Base-by-base conservation (phyloP, 176 grass and related monocot species). In the Ensete ventricosum region DNA sequence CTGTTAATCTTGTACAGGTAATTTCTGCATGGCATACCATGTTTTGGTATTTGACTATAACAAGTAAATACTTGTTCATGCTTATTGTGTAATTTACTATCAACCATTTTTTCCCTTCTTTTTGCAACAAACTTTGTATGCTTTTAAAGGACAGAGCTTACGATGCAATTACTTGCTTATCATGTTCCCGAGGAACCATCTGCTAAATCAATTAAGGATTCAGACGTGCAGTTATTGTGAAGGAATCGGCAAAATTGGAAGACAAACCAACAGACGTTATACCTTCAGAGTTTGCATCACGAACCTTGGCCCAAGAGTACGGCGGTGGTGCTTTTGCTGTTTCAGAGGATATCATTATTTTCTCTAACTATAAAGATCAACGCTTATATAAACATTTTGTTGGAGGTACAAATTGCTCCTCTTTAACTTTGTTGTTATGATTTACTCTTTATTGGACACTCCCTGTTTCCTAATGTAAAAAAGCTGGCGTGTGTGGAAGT, bases 341-440 rank as follows among this genome's bases (percentile, higher is more conserved):
- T 75, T 76, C 81, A 23, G 88, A 92, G 49, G 84, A 76, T 77
- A 77, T 84, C 17, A 69, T 93, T 82, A 67, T 97, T 80, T 93
- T 97, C 82, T 97, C 94, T 8, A 97, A 97, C 72, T 97, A 93
- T 76, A 85, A 87, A 73, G 94, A 97, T 73, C 94, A 93, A 70
- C 77, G 90, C 72, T 80, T 97, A 8, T 97, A 97, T 85, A 87
- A 90, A 78, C 78, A 88, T 75, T 21, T n/a, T 16, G 65, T 81
- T 68, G 75, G 82, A 88, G 85, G 94, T 97, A 83, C 79, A 74
- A 67, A 14, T 19, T 71, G 21, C 1, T 80, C 62, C n/a, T 19
- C 11, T 34, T 67, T 26, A 68, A 12, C 0, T 59, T 69, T 70
- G 19, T 69, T 52, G 70, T 84, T 72, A 21, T 21, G 52, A 12